A percentile compares a stretch with the other conserved stretches of the same genome.
Conservation (phyloP, 1,284 basidiomycete species). For the Leccinum huronense region DNA sequence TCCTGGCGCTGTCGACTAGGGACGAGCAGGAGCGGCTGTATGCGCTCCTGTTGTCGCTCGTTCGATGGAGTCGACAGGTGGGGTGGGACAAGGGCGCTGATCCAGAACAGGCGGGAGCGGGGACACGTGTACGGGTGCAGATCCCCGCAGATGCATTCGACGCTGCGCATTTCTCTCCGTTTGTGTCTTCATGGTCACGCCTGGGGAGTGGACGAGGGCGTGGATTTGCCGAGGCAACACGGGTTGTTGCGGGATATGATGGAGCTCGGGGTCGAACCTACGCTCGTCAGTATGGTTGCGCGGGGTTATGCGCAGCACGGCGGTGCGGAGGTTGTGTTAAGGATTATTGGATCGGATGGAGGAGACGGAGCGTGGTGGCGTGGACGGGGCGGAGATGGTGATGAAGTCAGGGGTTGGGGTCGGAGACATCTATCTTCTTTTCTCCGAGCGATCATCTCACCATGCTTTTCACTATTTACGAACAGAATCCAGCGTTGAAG, state of each 20-base stretch:
- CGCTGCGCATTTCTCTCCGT: conserved; percentile 32
- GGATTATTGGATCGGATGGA: conserved; percentile 26
- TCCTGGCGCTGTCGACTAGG: no score
- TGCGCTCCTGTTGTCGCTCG: no score
- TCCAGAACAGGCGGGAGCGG: no score
- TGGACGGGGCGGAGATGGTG: no score
- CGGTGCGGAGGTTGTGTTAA: conserved; percentile 20
- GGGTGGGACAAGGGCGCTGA: no score
- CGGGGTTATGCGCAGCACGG: conserved; percentile 22
- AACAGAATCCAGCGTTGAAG: conserved; percentile 44
- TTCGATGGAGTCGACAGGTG: no score
- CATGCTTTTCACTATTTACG: conserved; percentile 5
- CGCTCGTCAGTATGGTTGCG: conserved; percentile 24
- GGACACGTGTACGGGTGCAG: no score
- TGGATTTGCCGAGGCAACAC: conserved; percentile 18
- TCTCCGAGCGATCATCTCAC: background rate
- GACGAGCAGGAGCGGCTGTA: no score
- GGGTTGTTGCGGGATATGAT: conserved; percentile 39
- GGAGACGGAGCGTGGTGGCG: conserved; percentile 1
- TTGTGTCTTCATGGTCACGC: conserved; percentile 25
- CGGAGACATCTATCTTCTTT: no score
- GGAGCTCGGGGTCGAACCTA: conserved; percentile 30
- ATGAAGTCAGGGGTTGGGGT: no score
- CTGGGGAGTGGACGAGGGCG: background rate
- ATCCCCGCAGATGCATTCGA: conserved; percentile 14